A percentile compares a stretch with the other conserved stretches of the same genome.
Conservation (phyloP, 78 protist genomes). For the Pigoraptor vietnamica region DNA sequence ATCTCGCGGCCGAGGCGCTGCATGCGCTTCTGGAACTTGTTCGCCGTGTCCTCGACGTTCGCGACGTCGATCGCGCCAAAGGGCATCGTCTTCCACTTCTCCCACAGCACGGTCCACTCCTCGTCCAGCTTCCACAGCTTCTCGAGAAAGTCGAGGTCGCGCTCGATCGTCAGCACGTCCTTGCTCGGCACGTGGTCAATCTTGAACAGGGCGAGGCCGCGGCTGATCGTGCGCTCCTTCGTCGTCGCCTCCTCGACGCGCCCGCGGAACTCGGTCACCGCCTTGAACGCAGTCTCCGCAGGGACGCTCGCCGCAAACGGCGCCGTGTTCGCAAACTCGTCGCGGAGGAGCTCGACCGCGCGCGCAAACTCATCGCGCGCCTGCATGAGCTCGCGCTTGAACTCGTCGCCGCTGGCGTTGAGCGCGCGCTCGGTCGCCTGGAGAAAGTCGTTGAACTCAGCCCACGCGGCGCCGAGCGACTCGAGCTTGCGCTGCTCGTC, state of each 20-base stretch:
- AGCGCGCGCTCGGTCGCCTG: slow-evolving; percentile 9
- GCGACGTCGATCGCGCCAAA: slow-evolving; percentile 28
- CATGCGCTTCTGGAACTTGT: neutral
- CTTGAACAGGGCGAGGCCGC: slow-evolving; percentile 53
- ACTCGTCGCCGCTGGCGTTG: slow-evolving; percentile 14
- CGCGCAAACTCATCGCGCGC: slow-evolving; percentile 12
- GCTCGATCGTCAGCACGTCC: slow-evolving; percentile 8
- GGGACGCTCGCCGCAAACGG: slow-evolving; percentile 13
- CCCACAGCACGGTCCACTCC: slow-evolving; percentile 42
- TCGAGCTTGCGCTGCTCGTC: slow-evolving; percentile 20
- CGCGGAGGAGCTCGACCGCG: neutral
- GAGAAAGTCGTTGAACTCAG: slow-evolving; percentile 1
- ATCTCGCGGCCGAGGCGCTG: neutral
- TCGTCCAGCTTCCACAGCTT: slow-evolving; percentile 44
- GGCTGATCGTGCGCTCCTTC: slow-evolving; percentile 17
- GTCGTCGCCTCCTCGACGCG: neutral
- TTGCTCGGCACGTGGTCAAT: slow-evolving; percentile 27
- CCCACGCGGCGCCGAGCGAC: slow-evolving; percentile 11
- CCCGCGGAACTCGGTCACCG: slow-evolving; percentile 8
- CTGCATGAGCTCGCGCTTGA: slow-evolving; percentile 33
- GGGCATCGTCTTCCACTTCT: slow-evolving; percentile 25
- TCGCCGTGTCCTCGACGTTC: slow-evolving; percentile 31
- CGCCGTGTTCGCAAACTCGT: slow-evolving; percentile 22
- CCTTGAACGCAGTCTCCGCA: slow-evolving; percentile 15
- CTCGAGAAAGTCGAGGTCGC: slow-evolving; percentile 42